Evolutionary conservation across 441 rosid genomes (phyloP).

Genomic region (Adansonia madagascariensis): DNA sequence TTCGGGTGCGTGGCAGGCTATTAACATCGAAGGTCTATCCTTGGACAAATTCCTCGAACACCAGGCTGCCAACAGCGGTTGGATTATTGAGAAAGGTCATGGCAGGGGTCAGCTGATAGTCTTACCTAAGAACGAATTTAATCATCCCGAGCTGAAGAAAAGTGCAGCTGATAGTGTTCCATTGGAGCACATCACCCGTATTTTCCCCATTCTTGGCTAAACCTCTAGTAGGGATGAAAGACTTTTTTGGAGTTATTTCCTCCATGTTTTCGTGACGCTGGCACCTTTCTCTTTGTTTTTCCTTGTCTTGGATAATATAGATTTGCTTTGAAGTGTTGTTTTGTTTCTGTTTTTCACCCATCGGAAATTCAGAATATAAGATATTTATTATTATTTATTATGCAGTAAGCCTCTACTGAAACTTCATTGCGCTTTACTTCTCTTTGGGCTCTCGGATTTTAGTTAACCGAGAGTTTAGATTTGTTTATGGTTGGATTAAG

Average conservation of each 20-base stretch:
- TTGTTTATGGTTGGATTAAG: too few species aligned
- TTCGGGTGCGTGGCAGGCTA: conserved; percentile 54
- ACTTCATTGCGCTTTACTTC: neutral
- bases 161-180: conserved; percentile 65
- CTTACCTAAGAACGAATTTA: conserved; percentile 72
- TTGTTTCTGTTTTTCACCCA: neutral
- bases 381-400: neutral
- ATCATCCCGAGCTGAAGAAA: conserved; percentile 90
- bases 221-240: conserved; percentile 21
- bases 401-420: neutral
- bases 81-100: conserved; percentile 73
- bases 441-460: neutral
- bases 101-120: conserved; percentile 63
- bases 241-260: conserved; percentile 29
- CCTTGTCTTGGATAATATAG: neutral
- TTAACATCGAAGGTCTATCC: conserved; percentile 77
- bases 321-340: neutral
- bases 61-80: conserved; percentile 62
- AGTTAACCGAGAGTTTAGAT: too few species aligned
- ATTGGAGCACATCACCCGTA: conserved; percentile 80
- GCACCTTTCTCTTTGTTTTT: conserved; percentile 10
- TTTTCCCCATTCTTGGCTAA: conserved; percentile 90
- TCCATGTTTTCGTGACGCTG: conserved; percentile 11
- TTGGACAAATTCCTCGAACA: conserved; percentile 90
- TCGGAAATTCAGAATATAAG: neutral